Base-by-base conservation (phyloP, 2,329 filamentous ascomycete genomes). In the Diaporthe vexans region DNA sequence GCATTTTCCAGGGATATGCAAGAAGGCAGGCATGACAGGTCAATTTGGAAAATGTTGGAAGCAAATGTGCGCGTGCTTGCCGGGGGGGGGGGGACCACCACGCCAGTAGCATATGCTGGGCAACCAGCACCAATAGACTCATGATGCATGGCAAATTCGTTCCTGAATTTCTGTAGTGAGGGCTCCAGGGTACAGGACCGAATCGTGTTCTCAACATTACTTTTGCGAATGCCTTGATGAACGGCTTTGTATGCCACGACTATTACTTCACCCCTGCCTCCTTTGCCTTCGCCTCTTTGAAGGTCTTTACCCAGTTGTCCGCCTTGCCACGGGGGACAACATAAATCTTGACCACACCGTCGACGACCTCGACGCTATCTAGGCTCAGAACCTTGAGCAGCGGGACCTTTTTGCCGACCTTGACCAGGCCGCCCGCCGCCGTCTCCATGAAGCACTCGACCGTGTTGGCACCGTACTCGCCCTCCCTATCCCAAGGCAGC, bases 391-490 rank as follows among this genome's bases (percentile, higher is more conserved):
- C 89, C 85, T 95, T 94, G 68, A 95, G 83, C 78, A 98, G 82
- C 26, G 91, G 87, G 77, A 97, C 88, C 81, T 96, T 97, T 89
- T 94, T 95, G 63, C 97, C 96, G 29, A 95, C 92, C 85, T 97
- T 98, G 79, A 98, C 91, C 79, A 99, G 83, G 0, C 95, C 95
- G 0, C 95, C 95, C 0, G 87, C 86, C 5, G 85, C 84, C 0
- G 95, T 98, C 86, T 98, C 95, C 87, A 97, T 93, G 83, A 94
- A 98, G 80, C 94, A 97, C 78, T 98, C 95, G 6, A 98, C 94
- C 0, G 84, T 86, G 0, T 87, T 86, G 1, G 88, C 78, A 0
- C 85, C 89, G 83, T 98, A 98, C 79, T 91, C 91, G 1, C 88
- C 84, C 75, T 88, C 85, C 21, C 82, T 80, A 79, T 98, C 97